Conservation (phyloP, 805 yeast species). For the Kodamaea jinghongensis region DNA sequence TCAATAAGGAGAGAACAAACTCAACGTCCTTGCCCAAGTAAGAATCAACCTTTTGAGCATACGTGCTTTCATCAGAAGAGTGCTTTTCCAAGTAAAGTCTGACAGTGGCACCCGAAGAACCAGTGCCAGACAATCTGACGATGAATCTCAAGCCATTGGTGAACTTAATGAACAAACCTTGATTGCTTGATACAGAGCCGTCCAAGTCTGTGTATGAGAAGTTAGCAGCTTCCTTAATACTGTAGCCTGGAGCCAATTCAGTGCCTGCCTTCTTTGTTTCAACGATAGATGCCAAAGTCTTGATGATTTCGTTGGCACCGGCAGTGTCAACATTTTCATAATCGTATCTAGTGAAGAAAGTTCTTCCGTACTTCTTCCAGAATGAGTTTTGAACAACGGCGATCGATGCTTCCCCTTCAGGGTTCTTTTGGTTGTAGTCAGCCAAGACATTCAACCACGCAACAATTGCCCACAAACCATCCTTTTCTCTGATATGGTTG, state of each 20-base stretch:
- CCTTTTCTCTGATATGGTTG: slow-evolving; percentile 95
- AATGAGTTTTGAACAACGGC: slow-evolving; percentile 76
- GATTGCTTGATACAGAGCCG: slow-evolving; percentile 83
- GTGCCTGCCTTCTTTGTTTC: slow-evolving; percentile 43
- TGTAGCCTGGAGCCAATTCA: slow-evolving; percentile 44
- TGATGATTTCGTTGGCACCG: slow-evolving; percentile 70
- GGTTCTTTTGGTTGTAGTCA: slow-evolving; percentile 62
- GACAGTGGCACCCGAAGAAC: slow-evolving; percentile 96
- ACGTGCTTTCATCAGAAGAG: slow-evolving; percentile 54
- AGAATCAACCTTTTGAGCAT: slow-evolving; percentile 56
- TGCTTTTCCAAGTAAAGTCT: slow-evolving; percentile 88
- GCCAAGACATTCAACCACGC: slow-evolving; percentile 98
- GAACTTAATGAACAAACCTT: slow-evolving; percentile 84
- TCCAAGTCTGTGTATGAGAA: slow-evolving; percentile 92
- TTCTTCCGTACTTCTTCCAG: slow-evolving; percentile 92
- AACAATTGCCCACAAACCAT: slow-evolving; percentile 95
- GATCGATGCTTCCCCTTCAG: slow-evolving; percentile 61
- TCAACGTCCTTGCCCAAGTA: slow-evolving; percentile 63
- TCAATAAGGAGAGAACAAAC: slow-evolving; percentile 63
- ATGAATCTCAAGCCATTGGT: slow-evolving; percentile 81
- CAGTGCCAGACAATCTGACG: slow-evolving; percentile 93
- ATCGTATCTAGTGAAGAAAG: slow-evolving; percentile 95
- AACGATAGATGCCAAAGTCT: slow-evolving; percentile 35
- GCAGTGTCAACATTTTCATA: slow-evolving; percentile 78
- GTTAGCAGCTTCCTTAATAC: slow-evolving; percentile 76